Evolutionary conservation across 805 yeast genomes (phyloP).

Genomic region (Torulaspora franciscae): DNA sequence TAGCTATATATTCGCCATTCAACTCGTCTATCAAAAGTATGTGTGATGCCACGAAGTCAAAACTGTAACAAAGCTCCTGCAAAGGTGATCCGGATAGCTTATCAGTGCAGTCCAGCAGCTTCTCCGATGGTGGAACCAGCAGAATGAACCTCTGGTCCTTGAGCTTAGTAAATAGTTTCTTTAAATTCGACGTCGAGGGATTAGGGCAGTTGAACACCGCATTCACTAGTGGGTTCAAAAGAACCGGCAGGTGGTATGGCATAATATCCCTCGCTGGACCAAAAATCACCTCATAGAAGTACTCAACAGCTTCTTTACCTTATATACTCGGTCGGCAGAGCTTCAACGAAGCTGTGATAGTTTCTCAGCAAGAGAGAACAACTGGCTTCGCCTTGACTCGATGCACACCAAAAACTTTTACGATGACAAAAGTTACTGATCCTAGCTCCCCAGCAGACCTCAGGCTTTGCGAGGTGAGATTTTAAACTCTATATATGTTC

Average conservation of each 20-base stretch:
- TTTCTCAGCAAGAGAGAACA: background rate
- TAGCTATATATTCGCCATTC: background rate
- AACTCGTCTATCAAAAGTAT: slow-evolving; percentile 41
- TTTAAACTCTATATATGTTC: background rate
- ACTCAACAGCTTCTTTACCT: background rate
- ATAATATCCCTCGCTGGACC: slow-evolving; percentile 4
- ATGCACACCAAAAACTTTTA: background rate
- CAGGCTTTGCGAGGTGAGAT: too few species aligned
- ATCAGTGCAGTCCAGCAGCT: slow-evolving; percentile 42
- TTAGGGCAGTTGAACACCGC: slow-evolving; percentile 61
- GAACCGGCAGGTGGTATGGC: slow-evolving; percentile 45
- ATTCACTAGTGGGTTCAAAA: slow-evolving; percentile 60
- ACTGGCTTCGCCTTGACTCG: background rate
- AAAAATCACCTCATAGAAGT: background rate
- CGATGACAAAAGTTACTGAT: background rate
- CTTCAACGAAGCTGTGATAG: background rate
- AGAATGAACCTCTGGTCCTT: slow-evolving; percentile 51
- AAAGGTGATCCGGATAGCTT: slow-evolving; percentile 38
- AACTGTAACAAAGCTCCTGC: slow-evolving; percentile 50
- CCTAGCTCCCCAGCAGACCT: background rate
- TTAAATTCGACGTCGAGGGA: slow-evolving; percentile 44
- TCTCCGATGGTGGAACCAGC: slow-evolving; percentile 57
- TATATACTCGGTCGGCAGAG: background rate
- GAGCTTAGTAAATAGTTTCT: slow-evolving; percentile 43
- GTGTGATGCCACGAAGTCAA: slow-evolving; percentile 61